Evolutionary conservation across 176 grass and related monocot species (phyloP).

Genomic region (Raddia guianensis): DNA sequence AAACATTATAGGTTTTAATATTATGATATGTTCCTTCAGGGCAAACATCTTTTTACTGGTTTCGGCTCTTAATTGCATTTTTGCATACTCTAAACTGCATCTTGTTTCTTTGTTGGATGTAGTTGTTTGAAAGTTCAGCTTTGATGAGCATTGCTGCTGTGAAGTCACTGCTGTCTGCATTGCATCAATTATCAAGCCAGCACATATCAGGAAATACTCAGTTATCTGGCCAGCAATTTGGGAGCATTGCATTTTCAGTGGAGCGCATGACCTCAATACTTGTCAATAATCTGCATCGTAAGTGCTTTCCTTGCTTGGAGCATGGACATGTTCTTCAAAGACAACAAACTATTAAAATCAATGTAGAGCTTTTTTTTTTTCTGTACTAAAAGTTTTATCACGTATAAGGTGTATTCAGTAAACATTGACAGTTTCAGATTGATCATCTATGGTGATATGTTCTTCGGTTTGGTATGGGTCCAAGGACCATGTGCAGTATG

Average conservation of each 20-base stretch:
- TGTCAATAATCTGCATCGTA: constrained; percentile 89
- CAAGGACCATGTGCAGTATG: too few species aligned
- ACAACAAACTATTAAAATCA: constrained; percentile 26
- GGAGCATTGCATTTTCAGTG: constrained; percentile 88
- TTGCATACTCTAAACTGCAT: constrained; percentile 22
- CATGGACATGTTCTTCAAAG: not conserved
- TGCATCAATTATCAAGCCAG: constrained; percentile 93
- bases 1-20: not conserved
- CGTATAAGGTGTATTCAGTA: constrained; percentile 20
- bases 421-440: not conserved
- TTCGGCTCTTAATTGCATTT: constrained; percentile 23
- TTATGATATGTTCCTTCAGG: constrained; percentile 1
- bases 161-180: constrained; percentile 91
- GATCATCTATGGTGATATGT: not conserved
- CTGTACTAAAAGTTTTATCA: constrained; percentile 31
- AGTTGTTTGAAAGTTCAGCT: constrained; percentile 98
- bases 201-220: constrained; percentile 68
- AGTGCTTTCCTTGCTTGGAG: constrained; percentile 42
- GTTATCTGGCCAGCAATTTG: constrained; percentile 70
- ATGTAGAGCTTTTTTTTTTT: constrained; percentile 18
- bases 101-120: constrained; percentile 56
- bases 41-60: constrained; percentile 18
- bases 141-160: constrained; percentile 91
- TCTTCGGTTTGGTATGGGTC: too few species aligned
- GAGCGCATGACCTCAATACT: constrained; percentile 91